Evolutionary conservation across 176 grass and related monocot species (phyloP), one percentile per base, ranked within the genome.

Genomic region (Carex scoparia): DNA sequence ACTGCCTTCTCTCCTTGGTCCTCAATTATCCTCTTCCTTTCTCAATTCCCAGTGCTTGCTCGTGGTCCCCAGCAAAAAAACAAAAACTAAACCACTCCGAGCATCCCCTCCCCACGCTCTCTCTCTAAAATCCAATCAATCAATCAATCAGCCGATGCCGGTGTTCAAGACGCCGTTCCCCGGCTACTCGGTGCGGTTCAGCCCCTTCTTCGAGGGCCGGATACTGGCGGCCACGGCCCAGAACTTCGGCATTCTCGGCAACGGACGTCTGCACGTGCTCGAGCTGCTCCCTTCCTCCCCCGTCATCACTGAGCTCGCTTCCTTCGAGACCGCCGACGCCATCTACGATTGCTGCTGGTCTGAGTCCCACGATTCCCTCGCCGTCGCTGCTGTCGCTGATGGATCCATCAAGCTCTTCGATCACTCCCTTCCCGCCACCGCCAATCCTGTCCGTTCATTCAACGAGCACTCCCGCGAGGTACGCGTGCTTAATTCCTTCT

Each of bases 311-410:
- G 87, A 90, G 28, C 40, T 97, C 61, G 89, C 88, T n/a, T 85
- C 86, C 84, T 97, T 92, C 89, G 92, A 93, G 19, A 97, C 94
- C 78, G 87, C 90, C 71, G 94, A 97, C 79, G 90, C 85, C 80
- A 86, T 97, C 73, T 97, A 92, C 87, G 92, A 97, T 79, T 94
- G 92, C 86, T 91, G 90, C 79, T 97, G 94, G 94, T 97, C 94
- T 44, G 94, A 97, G 56, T 92, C 92, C 15, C 92, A 92, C 86
- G 94, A 97, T 8, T 85, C 91, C 73, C 91, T 94, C 74, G 89
- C 89, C 85, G 91, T 88, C 59, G 88, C 90, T 15, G 94, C 88
- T 18, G 84, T 89, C 1, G 94, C 84, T 27, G 91, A 97, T 82
- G 94, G 94, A 42, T 94, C 94, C 84, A 10, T 97, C n/a, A 92